Evolutionary conservation across 2,329 filamentous ascomycete species (phyloP), one percentile per base, ranked within the genome.

Genomic region (Exophiala calicioides): DNA sequence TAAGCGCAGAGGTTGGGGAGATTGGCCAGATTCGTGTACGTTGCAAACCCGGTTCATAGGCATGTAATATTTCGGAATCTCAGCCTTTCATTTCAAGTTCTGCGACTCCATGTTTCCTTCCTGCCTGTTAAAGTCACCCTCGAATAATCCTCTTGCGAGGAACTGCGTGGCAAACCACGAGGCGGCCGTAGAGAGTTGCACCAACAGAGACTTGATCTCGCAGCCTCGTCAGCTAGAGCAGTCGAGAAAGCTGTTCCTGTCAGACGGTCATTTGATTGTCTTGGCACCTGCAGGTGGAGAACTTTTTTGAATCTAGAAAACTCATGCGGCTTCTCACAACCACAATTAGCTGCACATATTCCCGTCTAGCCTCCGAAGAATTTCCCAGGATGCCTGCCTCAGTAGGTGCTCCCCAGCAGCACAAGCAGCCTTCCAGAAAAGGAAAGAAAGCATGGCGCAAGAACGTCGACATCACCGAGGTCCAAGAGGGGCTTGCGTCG

Each of bases 401-500:
- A 3, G 46, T 34, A 23, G 30, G 29, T 20, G 48, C 52, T 13
- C 52, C 52, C 13, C 43, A 50, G 23, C 52, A 55, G 34, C 48
- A 33, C 19, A 47, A 36, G 55, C 93, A 98, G 68, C 82, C 90
- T 19, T 97, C 91, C 4, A 80, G 93, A 65, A 98, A 98, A 68
- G 93, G 94, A 61, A 97, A 97, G 72, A 97, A 95, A 74, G 91
- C 93, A 23, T 98, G 93, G 93, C 81, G 93, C 64, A 98, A 97
- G 69, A 95, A 98, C 72, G 89, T 98, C 68, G 89, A 98, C 70
- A 81, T 97, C 53, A 85, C 88, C 20, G 85, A 95, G 53, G 81
- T 98, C 19, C 80, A 91, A 61, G 73, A 85, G 43, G 93, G 93
- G 51, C 80, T 98, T 24, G 85, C 90, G 54, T 79, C 86, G 62